A percentile compares a stretch with the other conserved stretches of the same genome.
phyloP scores from a whole-genome alignment of 2,329 filamentous ascomycete genomes.

The Botrytis byssoidea region DNA sequence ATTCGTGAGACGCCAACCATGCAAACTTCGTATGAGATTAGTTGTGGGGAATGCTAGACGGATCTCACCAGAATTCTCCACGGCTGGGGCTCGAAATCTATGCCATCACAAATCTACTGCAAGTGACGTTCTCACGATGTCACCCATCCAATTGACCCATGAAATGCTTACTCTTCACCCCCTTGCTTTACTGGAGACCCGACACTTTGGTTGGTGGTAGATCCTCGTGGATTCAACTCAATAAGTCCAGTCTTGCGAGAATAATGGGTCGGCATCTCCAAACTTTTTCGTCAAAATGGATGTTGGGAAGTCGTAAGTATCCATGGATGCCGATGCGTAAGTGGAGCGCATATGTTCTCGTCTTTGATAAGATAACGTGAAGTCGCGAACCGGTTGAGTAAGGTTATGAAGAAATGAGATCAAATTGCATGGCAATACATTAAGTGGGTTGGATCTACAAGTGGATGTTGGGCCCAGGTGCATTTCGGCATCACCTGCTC shows the following conservation, averaged over 20 bases:
- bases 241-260: constrained; percentile 14
- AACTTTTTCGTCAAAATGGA: neutral
- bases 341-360: neutral
- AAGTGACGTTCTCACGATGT: constrained; percentile 11
- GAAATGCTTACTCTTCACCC: neutral
- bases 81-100: constrained; percentile 8
- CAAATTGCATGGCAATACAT: neutral
- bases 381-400: neutral
- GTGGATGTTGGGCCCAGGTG: neutral
- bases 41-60: neutral
- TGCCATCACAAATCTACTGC: neutral
- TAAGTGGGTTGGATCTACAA: neutral
- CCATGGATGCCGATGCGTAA: neutral
- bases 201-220: constrained; percentile 1
- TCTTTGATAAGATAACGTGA: neutral
- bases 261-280: neutral
- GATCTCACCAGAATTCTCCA: neutral
- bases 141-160: neutral
- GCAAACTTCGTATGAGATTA: neutral
- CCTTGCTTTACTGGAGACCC: neutral
- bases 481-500: neutral
- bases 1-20: constrained; percentile 1
- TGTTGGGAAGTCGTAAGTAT: neutral
- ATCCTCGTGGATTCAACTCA: neutral
- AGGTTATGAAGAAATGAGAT: neutral